Conservation (phyloP, 1,284 basidiomycete genomes). For the Lignosus rhinocerotis region DNA sequence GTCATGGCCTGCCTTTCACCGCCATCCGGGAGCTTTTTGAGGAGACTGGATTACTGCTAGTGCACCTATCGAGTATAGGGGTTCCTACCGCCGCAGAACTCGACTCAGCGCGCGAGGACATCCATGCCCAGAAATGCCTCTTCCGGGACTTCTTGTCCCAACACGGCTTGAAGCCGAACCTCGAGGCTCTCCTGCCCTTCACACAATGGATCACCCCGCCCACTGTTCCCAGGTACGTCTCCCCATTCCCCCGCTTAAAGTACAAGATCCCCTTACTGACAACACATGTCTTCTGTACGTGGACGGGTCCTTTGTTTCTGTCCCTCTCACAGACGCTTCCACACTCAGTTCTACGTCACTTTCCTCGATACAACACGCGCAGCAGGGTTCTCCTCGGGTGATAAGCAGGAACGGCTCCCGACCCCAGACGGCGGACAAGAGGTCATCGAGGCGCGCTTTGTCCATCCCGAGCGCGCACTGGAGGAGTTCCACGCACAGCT, state of each 20-base stretch:
- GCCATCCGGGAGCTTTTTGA: conserved; percentile 76
- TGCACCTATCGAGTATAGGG: conserved; percentile 37
- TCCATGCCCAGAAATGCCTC: conserved; percentile 50
- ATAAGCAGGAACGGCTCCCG: conserved; percentile 56
- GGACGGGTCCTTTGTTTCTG: background rate
- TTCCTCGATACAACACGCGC: conserved; percentile 51
- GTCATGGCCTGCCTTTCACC: conserved; percentile 47
- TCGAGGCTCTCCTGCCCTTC: conserved; percentile 55
- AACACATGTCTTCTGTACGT: background rate
- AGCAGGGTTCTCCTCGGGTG: conserved; percentile 47
- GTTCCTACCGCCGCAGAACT: conserved; percentile 40
- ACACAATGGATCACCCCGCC: conserved; percentile 71
- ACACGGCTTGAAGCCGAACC: conserved; percentile 45
- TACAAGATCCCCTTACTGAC: background rate
- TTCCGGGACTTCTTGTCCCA: conserved; percentile 57
- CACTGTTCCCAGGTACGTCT: conserved; percentile 47
- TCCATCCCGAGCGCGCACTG: conserved; percentile 53
- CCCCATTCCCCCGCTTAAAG: background rate
- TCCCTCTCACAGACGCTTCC: conserved; percentile 53
- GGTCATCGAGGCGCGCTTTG: conserved; percentile 63
- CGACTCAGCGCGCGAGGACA: conserved; percentile 53
- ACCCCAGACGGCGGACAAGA: conserved; percentile 71
- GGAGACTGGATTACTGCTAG: conserved; percentile 68
- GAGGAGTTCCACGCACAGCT: conserved; percentile 48
- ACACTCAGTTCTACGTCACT: conserved; percentile 63